Conservation (phyloP, 129 eudicot species). For the Dittrichia graveolens region DNA sequence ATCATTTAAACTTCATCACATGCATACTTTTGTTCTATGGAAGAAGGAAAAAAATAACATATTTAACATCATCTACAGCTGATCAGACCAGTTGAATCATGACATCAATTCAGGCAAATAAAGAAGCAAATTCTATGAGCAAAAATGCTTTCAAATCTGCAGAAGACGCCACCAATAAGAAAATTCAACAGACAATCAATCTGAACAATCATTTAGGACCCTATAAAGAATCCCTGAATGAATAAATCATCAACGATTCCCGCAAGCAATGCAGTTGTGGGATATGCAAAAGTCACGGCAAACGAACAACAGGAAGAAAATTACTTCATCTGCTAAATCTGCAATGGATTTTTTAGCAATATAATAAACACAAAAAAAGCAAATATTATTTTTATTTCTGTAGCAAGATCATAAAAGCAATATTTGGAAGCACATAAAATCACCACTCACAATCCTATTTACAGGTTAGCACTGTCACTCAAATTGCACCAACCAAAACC, state of each 20-base stretch:
- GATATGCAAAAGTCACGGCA: constrained; percentile 2
- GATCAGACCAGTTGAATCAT: not conserved
- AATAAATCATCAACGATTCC: constrained; percentile 4
- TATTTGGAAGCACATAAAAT: no score
- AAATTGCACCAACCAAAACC: not conserved
- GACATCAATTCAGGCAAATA: constrained; percentile 1
- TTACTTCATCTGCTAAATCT: not conserved
- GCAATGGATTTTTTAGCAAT: not conserved
- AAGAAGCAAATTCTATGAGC: not conserved
- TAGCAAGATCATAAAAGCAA: no score
- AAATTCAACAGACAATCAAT: not conserved
- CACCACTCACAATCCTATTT: not conserved
- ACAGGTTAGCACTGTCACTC: not conserved
- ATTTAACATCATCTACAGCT: not conserved
- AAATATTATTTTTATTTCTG: no score
- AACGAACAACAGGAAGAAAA: constrained; percentile 1
- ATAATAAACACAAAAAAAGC: no score
- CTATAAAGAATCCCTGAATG: not conserved
- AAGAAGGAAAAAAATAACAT: no score
- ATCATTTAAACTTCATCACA: no score
- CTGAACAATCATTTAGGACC: not conserved
- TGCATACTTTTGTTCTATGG: no score
- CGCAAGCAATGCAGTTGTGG: not conserved
- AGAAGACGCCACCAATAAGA: not conserved
- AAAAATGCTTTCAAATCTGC: not conserved